Base-by-base conservation (phyloP, 768 basidiomycete species). In the Tephrocybe rancida region DNA sequence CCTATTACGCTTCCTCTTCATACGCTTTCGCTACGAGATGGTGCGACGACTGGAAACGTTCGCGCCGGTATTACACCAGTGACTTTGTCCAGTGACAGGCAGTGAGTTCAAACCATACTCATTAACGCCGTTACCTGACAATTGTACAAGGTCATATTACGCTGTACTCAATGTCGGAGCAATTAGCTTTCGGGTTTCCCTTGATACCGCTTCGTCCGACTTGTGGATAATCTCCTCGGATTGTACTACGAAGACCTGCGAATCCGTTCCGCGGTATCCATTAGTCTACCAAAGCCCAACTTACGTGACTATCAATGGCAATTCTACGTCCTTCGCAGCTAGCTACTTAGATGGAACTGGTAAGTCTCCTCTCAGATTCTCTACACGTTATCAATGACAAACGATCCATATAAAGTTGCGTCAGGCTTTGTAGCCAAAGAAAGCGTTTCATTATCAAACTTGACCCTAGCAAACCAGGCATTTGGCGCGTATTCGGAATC, bases 191-290 rank as follows among this genome's bases (percentile, higher is more conserved):
- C 84, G 88, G 14, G 82, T 85, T 18, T 83, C 82, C 0, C 70
- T 92, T 39, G 90, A 92, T 64, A 92, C 90, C 1, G 90, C 77
- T 16, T 91, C 89, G 7, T 73, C 86, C 14, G 85, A 86, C 70
- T 68, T 88, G 11, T 92, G 89, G 89, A 57, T 92, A 18, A 63
- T 82, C 39, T 86, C 88, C 14, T 85, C 88, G 7, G 74, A 61
- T 3, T 92, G 90, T 68, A 67, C 67, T 25, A 77, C 83, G 11
- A 60, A 64, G n/a, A 62, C 76, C 0, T 92, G 90, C 68, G 71
- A 73, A 42, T 59, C 65, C 3, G 73, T 86, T 7, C 90, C 90
- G n/a, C 77, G 73, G 51, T 92, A 90, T 66, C 90, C 89, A 16
- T 73, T 91, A 47, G 62, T 67, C 3, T 91, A 87, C 61, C 65